A percentile compares a stretch with the other conserved stretches of the same genome.
These are phyloP conservation scores for Obba rivulosa DNA, from an alignment of 768 basidiomycete species.

Conservation along the genomic window DNA sequence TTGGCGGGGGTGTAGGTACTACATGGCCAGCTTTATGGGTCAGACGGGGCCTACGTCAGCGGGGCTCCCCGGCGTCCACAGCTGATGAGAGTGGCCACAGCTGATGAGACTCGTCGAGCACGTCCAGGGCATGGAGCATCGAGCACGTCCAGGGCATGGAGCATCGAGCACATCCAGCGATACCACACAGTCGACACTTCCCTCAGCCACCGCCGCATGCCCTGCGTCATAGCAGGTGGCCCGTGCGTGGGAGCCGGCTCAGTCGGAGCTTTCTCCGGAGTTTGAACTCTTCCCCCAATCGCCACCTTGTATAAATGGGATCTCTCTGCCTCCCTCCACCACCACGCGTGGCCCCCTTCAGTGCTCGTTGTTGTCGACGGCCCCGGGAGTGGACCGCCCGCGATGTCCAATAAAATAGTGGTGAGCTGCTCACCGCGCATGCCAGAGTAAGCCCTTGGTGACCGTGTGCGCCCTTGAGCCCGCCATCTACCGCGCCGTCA, in stretches of 20 bases:
- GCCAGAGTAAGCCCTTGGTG: constrained; percentile 42
- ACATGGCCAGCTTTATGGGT: background rate
- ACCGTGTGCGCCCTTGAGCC: constrained; percentile 54
- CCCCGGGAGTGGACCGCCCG: constrained; percentile 21
- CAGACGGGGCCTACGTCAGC: background rate
- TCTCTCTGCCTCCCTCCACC: constrained; percentile 24
- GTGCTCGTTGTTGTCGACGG: constrained; percentile 25
- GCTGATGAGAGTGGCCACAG: background rate
- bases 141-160: background rate
- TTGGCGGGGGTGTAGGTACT: background rate
- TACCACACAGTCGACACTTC: background rate
- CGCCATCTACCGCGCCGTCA: constrained; percentile 84
- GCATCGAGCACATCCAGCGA: background rate
- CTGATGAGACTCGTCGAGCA: background rate
- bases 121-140: background rate
- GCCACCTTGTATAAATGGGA: constrained; percentile 27
- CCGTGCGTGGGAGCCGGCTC: constrained; percentile 42
- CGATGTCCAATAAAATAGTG: constrained; percentile 98
- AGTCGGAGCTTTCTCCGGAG: constrained; percentile 39
- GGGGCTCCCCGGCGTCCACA: no score
- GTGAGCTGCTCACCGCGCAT: constrained; percentile 77
- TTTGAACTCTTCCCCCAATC: constrained; percentile 20
- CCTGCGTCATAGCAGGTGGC: constrained; percentile 19
- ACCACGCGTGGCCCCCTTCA: constrained; percentile 29
- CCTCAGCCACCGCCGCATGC: background rate